Evolutionary conservation across 345 rosid species (phyloP).

Genomic region (Eucalyptus sp.): DNA sequence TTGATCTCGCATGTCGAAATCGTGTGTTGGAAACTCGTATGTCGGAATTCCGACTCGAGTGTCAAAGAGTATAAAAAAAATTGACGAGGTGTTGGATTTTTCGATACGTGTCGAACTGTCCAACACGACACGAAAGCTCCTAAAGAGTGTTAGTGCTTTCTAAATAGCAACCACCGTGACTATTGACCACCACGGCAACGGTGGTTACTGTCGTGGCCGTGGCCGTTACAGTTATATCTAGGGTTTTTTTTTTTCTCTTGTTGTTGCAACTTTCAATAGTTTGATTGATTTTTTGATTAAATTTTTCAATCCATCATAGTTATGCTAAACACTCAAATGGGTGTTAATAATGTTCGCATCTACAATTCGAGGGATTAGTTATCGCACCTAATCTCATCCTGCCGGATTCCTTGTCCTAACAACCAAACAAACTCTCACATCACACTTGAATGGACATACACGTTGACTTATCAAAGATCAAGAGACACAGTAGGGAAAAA

Average conservation of each 20-base stretch:
- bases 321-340: neutral
- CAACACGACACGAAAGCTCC: accelerated
- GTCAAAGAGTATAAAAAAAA: too few species aligned
- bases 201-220: too few species aligned
- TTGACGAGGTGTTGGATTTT: too few species aligned
- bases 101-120: too few species aligned
- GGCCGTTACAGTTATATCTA: too few species aligned
- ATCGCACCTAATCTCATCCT: neutral
- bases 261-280: too few species aligned
- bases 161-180: too few species aligned
- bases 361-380: neutral
- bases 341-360: neutral
- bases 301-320: neutral
- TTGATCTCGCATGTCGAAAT: too few species aligned
- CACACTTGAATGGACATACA: neutral
- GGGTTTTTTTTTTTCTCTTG: neutral
- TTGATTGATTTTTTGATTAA: too few species aligned
- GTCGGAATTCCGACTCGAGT: too few species aligned
- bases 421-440: neutral
- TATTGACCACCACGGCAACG: too few species aligned
- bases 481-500: neutral
- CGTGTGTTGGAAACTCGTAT: too few species aligned
- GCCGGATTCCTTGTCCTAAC: neutral
- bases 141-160: accelerated
- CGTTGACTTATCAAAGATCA: neutral